Conservation (phyloP, 1,139 yeast species). For the Diutina catenulata region DNA sequence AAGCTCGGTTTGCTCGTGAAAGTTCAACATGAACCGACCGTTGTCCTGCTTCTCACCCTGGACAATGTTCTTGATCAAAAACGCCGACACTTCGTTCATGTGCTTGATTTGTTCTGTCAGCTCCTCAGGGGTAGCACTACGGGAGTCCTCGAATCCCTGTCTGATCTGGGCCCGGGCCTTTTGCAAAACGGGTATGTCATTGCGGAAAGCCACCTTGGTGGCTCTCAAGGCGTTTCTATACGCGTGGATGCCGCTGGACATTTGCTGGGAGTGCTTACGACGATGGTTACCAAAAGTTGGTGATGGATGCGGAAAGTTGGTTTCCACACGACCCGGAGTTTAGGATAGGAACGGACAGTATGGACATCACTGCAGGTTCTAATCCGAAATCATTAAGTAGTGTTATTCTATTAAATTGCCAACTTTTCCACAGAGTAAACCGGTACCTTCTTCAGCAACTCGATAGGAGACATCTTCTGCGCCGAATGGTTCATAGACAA, state of each 20-base stretch:
- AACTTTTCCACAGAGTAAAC: constrained; percentile 3
- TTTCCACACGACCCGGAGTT: too few relatives aligned
- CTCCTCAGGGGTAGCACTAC: constrained; percentile 20
- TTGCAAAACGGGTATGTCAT: constrained; percentile 21
- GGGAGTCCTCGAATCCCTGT: constrained; percentile 39
- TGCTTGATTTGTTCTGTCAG: constrained; percentile 41
- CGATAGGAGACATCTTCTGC: neutral
- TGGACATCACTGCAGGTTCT: too few relatives aligned
- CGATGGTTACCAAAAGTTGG: too few relatives aligned
- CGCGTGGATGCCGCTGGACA: constrained; percentile 19
- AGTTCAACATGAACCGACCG: constrained; percentile 42
- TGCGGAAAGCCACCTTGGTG: constrained; percentile 50
- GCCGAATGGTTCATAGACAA: neutral
- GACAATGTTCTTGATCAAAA: constrained; percentile 64
- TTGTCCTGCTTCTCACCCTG: constrained; percentile 57
- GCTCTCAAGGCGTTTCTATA: constrained; percentile 67
- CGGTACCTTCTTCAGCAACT: neutral
- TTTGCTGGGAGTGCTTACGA: too few relatives aligned
- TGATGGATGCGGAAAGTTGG: too few relatives aligned
- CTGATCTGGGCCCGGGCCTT: constrained; percentile 62
- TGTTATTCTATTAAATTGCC: constrained; percentile 2
- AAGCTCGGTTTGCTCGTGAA: constrained; percentile 74
- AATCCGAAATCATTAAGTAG: too few relatives aligned
- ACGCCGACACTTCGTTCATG: constrained; percentile 56
- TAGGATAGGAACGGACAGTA: too few relatives aligned